These are phyloP conservation scores for Bisporella sp. DNA, from an alignment of 2,329 filamentous ascomycete genomes.

Conservation along the genomic window DNA sequence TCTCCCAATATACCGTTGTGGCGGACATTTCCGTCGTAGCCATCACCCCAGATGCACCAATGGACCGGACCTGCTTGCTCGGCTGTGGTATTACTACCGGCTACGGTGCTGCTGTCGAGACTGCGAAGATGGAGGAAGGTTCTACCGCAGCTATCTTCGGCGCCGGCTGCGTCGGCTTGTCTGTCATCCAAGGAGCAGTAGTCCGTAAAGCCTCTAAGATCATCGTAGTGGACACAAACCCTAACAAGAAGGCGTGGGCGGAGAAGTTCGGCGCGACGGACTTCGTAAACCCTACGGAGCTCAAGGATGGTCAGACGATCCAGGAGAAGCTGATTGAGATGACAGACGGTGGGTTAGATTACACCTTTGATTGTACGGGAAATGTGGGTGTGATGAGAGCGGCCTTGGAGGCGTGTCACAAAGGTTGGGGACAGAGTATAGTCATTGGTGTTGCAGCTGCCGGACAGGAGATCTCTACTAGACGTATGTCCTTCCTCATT, in stretches of 20 bases:
- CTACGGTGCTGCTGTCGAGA: constrained; percentile 92
- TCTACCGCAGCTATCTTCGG: constrained; percentile 90
- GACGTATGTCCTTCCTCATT: constrained; percentile 57
- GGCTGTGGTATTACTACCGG: constrained; percentile 98
- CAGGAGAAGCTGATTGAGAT: constrained; percentile 93
- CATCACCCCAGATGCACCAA: constrained; percentile 81
- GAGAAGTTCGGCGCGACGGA: constrained; percentile 93
- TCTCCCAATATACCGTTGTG: constrained; percentile 97
- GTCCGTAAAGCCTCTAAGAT: constrained; percentile 39
- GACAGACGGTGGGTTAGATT: constrained; percentile 97
- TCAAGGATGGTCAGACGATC: constrained; percentile 67
- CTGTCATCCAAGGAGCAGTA: constrained; percentile 89
- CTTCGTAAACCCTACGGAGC: constrained; percentile 88
- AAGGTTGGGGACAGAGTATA: constrained; percentile 98
- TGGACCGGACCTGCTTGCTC: constrained; percentile 92
- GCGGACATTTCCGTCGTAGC: constrained; percentile 97
- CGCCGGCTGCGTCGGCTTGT: constrained; percentile 90
- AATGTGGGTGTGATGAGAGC: constrained; percentile 95
- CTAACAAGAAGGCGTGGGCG: constrained; percentile 83
- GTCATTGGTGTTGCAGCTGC: constrained; percentile 96
- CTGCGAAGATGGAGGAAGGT: constrained; percentile 84
- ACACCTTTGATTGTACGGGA: constrained; percentile 98
- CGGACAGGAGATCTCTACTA: constrained; percentile 88
- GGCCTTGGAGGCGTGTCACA: constrained; percentile 95
- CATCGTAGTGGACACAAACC: constrained; percentile 72